Evolutionary conservation across 2,329 filamentous ascomycete genomes (phyloP).

Genomic region (Botrytis cinerea): DNA sequence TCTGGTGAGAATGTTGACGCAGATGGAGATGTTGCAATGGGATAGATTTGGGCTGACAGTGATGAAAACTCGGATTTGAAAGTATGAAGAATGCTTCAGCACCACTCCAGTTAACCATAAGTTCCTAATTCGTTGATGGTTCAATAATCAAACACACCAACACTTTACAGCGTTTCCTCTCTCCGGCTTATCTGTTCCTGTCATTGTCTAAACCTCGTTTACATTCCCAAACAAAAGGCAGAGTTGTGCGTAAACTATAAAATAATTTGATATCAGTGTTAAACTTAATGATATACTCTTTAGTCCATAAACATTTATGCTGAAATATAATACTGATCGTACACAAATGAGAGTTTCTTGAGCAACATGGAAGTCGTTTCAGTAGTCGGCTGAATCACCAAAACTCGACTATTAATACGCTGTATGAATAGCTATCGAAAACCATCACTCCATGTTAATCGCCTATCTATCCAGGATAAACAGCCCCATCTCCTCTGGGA

Average conservation of each 20-base stretch:
- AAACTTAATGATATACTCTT: neutral
- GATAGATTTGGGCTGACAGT: neutral
- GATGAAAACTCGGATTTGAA: neutral
- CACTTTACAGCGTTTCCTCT: too few species aligned
- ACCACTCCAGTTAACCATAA: neutral
- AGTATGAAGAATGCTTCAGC: neutral
- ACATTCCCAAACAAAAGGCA: too few species aligned
- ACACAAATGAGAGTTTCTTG: neutral
- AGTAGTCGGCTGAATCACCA: too few species aligned
- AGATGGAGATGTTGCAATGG: neutral
- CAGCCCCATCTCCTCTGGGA: conserved; percentile 76
- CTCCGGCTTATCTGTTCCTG: too few species aligned
- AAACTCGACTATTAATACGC: neutral
- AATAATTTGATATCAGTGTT: neutral
- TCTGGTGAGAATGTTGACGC: neutral
- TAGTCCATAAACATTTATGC: neutral
- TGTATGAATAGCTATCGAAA: too few species aligned
- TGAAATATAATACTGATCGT: neutral
- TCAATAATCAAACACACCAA: too few species aligned
- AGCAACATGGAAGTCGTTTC: neutral
- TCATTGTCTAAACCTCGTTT: too few species aligned
- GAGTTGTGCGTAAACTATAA: too few species aligned
- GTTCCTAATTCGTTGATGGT: neutral
- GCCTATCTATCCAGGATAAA: conserved; percentile 49
- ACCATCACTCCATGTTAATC: neutral